phyloP scores from a whole-genome alignment of 1,284 basidiomycete genomes.

The Sphaerobolus stellatus region DNA sequence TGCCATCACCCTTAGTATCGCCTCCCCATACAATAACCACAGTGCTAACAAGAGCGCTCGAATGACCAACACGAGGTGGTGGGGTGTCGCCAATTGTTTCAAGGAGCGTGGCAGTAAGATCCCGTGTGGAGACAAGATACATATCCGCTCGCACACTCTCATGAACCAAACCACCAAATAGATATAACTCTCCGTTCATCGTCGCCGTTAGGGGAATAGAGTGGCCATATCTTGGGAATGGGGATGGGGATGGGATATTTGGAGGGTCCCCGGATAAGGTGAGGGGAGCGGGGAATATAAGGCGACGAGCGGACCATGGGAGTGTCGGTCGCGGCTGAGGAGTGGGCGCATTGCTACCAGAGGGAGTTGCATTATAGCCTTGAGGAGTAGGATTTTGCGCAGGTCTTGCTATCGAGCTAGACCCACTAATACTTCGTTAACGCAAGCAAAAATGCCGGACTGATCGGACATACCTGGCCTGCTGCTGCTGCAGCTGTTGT shows the following conservation, averaged over 20 bases:
- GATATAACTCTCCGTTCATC: constrained; percentile 84
- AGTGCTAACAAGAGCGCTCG: constrained; percentile 92
- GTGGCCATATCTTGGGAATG: constrained; percentile 97
- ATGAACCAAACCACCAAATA: constrained; percentile 95
- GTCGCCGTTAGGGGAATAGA: constrained; percentile 87
- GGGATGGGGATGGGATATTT: constrained; percentile 69
- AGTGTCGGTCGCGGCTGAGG: constrained; percentile 41
- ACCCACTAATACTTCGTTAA: background rate
- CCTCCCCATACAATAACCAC: constrained; percentile 99
- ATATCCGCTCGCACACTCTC: constrained; percentile 93
- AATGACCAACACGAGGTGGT: constrained; percentile 90
- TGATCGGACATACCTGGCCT: background rate
- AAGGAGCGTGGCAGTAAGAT: constrained; percentile 74
- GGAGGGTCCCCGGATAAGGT: constrained; percentile 62
- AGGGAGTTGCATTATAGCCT: background rate
- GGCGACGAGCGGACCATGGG: constrained; percentile 75
- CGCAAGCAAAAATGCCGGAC: background rate
- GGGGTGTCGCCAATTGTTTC: constrained; percentile 91
- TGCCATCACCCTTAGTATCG: constrained; percentile 80
- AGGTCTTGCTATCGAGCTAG: background rate
- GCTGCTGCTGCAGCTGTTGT: background rate
- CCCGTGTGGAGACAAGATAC: constrained; percentile 83
- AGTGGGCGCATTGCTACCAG: background rate
- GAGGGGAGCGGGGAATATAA: constrained; percentile 63
- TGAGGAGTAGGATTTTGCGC: constrained; percentile 1